Conservation (phyloP, 2,329 filamentous ascomycete species). For the Eutypella sp. region DNA sequence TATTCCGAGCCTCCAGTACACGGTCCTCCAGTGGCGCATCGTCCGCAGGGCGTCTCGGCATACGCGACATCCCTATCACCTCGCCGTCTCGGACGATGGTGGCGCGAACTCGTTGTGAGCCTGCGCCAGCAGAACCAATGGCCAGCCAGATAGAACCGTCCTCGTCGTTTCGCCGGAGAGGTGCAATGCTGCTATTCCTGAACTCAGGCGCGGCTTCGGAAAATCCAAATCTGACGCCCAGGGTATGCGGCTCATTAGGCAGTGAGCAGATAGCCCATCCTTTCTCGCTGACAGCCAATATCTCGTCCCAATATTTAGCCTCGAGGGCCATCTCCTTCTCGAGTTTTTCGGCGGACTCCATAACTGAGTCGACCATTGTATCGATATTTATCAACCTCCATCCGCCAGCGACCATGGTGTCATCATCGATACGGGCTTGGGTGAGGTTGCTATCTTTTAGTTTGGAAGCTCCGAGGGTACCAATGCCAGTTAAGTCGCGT, state of each 20-base stretch:
- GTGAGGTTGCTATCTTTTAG: slow-evolving; percentile 57
- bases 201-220: slow-evolving; percentile 63
- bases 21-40: slow-evolving; percentile 60
- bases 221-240: slow-evolving; percentile 88
- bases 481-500: slow-evolving; percentile 66
- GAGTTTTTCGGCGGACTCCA: slow-evolving; percentile 66
- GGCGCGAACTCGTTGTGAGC: slow-evolving; percentile 61
- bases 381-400: slow-evolving; percentile 77
- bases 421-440: slow-evolving; percentile 49
- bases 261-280: slow-evolving; percentile 83
- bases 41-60: slow-evolving; percentile 49
- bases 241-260: slow-evolving; percentile 64
- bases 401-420: slow-evolving; percentile 56
- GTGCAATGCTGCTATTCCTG: slow-evolving; percentile 70
- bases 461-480: slow-evolving; percentile 66
- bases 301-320: slow-evolving; percentile 82
- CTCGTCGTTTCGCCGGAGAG: slow-evolving; percentile 66
- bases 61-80: slow-evolving; percentile 52
- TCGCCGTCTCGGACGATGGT: slow-evolving; percentile 54
- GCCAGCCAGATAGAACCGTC: slow-evolving; percentile 76
- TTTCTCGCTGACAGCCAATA: slow-evolving; percentile 72
- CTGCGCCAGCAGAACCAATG: slow-evolving; percentile 45
- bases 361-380: slow-evolving; percentile 66
- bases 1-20: slow-evolving; percentile 72
- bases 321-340: slow-evolving; percentile 75